Conservation (phyloP, 2,329 filamentous ascomycete genomes). For the Fusarium duplospermum region DNA sequence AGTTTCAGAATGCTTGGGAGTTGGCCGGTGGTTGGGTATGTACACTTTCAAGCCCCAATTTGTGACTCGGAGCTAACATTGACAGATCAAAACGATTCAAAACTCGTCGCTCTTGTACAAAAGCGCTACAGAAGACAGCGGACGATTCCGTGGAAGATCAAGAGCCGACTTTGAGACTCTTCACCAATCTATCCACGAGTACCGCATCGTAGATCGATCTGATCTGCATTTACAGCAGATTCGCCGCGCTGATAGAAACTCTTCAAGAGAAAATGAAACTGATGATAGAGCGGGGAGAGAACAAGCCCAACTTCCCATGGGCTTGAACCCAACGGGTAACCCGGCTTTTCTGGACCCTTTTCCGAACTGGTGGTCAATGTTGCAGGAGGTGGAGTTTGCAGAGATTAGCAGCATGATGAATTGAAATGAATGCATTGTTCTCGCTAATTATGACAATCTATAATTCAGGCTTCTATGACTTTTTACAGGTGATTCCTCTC, state of each 20-base stretch:
- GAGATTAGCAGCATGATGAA: constrained; percentile 24
- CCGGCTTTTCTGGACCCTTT: constrained; percentile 29
- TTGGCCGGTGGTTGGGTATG: constrained; percentile 38
- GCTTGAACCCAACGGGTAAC: not conserved
- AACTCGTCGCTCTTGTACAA: constrained; percentile 36
- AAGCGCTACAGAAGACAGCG: constrained; percentile 34
- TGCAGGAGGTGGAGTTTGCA: constrained; percentile 40
- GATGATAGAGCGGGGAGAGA: not conserved
- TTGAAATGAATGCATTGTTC: constrained; percentile 7
- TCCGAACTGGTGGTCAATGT: constrained; percentile 43
- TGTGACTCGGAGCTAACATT: not conserved
- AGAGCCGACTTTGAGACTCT: constrained; percentile 36
- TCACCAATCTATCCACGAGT: constrained; percentile 38
- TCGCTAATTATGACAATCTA: not conserved
- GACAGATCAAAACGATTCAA: constrained; percentile 40
- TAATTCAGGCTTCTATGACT: not conserved
- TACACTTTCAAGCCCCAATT: accelerated
- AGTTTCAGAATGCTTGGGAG: constrained; percentile 39
- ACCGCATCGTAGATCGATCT: constrained; percentile 31
- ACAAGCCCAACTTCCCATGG: not conserved
- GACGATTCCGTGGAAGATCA: constrained; percentile 30
- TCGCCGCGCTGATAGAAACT: constrained; percentile 34
- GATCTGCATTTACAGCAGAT: constrained; percentile 39
- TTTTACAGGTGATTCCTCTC: constrained; percentile 7
- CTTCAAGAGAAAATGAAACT: not conserved